These are phyloP conservation scores for Dactylellina sp. DNA, from an alignment of 2,329 filamentous ascomycete genomes.

Conservation along the genomic window DNA sequence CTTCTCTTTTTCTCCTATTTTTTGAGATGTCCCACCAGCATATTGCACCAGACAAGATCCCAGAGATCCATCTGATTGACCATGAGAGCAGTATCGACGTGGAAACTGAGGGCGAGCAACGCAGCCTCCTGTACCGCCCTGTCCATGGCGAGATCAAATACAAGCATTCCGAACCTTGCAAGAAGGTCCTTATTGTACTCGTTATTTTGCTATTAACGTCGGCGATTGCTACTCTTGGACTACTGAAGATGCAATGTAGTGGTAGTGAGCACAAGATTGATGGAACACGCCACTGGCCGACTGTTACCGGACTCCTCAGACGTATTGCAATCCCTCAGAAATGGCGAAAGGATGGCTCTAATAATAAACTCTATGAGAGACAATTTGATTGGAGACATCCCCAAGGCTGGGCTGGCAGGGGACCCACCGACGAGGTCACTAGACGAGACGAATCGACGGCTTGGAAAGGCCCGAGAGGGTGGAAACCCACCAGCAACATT, in stretches of 20 bases:
- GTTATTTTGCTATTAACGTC: slow-evolving; percentile 22
- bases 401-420: slow-evolving; percentile 21
- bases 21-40: slow-evolving; percentile 17
- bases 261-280: neutral
- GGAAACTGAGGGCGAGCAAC: slow-evolving; percentile 25
- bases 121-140: slow-evolving; percentile 20
- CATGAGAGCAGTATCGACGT: slow-evolving; percentile 18
- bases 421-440: neutral
- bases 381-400: slow-evolving; percentile 23
- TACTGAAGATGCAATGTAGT: slow-evolving; percentile 28
- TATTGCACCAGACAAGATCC: slow-evolving; percentile 28
- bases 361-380: slow-evolving; percentile 19
- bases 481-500: slow-evolving; percentile 18
- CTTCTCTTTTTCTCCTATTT: slow-evolving; percentile 1
- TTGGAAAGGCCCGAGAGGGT: slow-evolving; percentile 35
- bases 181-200: slow-evolving; percentile 13
- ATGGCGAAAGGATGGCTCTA: slow-evolving; percentile 4
- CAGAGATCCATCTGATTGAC: slow-evolving; percentile 35
- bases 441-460: slow-evolving; percentile 2
- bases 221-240: slow-evolving; percentile 22
- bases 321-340: slow-evolving; percentile 9
- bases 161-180: slow-evolving; percentile 17
- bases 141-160: slow-evolving; percentile 6
- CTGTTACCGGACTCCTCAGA: slow-evolving; percentile 6
- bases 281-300: neutral